A percentile compares a stretch with the other conserved stretches of the same genome.
Evolutionary conservation across 1,284 basidiomycete species (phyloP).

Genomic region (Microbotryum intermedium): DNA sequence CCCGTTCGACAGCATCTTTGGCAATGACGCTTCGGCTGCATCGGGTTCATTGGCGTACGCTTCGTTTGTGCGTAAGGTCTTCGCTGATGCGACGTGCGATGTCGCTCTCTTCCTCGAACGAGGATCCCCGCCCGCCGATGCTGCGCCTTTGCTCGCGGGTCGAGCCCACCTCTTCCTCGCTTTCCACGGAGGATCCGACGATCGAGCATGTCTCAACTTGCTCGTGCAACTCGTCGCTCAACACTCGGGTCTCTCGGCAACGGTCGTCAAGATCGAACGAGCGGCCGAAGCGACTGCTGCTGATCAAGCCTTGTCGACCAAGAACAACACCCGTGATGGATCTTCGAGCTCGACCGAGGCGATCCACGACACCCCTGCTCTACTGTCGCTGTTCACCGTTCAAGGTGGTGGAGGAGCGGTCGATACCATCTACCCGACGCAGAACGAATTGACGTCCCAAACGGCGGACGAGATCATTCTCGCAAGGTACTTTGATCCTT

Average conservation of each 20-base stretch:
- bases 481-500: conserved; percentile 20
- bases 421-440: conserved; percentile 46
- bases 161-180: conserved; percentile 64
- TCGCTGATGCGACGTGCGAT: conserved; percentile 47
- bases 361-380: background rate
- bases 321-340: conserved; percentile 5
- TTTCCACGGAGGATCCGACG: conserved; percentile 88
- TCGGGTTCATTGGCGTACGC: conserved; percentile 38
- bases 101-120: conserved; percentile 74
- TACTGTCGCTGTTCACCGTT: conserved; percentile 24
- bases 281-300: conserved; percentile 24
- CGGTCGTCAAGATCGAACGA: conserved; percentile 53
- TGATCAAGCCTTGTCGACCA: conserved; percentile 41
- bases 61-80: conserved; percentile 68
- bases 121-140: conserved; percentile 40
- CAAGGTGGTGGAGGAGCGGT: conserved; percentile 34
- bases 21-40: conserved; percentile 36
- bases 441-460: conserved; percentile 57
- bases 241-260: conserved; percentile 56
- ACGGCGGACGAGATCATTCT: conserved; percentile 58
- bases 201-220: conserved; percentile 69
- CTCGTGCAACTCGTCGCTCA: conserved; percentile 63
- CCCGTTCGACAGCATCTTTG: conserved; percentile 60
- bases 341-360: conserved; percentile 34
- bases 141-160: conserved; percentile 5